Conservation (phyloP, 1,139 yeast species). For the Blastobotrys ciferrii region DNA sequence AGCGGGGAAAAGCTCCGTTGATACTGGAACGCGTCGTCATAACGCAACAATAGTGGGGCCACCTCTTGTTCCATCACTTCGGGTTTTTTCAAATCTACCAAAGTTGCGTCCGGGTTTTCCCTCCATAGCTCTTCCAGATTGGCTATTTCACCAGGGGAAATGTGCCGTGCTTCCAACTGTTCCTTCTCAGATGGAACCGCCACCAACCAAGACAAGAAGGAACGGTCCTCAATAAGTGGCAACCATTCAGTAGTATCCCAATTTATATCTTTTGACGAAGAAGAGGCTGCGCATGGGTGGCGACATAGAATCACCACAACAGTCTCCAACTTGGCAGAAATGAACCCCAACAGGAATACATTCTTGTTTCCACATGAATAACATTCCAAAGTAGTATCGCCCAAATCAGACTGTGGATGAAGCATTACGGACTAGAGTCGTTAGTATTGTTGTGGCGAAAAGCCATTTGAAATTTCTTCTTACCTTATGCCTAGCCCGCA, state of each 20-base stretch:
- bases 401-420: constrained; percentile 79
- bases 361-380: constrained; percentile 86
- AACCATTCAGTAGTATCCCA: constrained; percentile 95
- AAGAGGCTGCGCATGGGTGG: constrained; percentile 78
- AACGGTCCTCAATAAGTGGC: constrained; percentile 76
- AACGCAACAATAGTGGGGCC: constrained; percentile 71
- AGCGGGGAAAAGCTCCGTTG: constrained; percentile 85
- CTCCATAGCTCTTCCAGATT: constrained; percentile 84
- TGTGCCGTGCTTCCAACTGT: constrained; percentile 49
- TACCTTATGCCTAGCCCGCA: constrained; percentile 71
- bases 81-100: constrained; percentile 45
- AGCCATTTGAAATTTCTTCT: not conserved
- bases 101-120: constrained; percentile 63
- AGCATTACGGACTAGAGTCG: constrained; percentile 48
- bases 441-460: not conserved
- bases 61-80: constrained; percentile 60
- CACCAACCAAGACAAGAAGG: constrained; percentile 80
- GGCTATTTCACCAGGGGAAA: constrained; percentile 64
- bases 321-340: constrained; percentile 81
- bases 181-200: constrained; percentile 67
- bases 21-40: constrained; percentile 81
- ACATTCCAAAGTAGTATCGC: constrained; percentile 84
- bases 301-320: constrained; percentile 87
- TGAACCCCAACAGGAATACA: constrained; percentile 81
- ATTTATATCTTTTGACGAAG: constrained; percentile 41